Conservation (phyloP, 768 basidiomycete species). For the Pholiota microspora region DNA sequence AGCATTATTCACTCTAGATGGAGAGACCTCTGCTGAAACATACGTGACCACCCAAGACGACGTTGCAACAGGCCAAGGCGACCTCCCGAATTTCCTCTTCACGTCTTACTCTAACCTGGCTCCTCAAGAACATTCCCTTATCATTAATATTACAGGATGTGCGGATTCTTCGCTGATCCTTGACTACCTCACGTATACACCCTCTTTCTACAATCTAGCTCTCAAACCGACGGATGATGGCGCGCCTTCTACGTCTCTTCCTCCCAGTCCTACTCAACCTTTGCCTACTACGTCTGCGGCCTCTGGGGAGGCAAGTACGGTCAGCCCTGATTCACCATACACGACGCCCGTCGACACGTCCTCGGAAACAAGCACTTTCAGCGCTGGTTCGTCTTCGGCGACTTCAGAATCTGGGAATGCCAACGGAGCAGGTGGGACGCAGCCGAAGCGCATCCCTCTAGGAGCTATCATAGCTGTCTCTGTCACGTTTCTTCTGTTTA, state of each 20-base stretch:
- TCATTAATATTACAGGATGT: conserved; percentile 14
- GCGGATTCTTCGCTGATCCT: conserved; percentile 14
- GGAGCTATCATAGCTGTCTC: neutral
- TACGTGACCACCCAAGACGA: conserved; percentile 12
- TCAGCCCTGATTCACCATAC: neutral
- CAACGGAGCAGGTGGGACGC: neutral
- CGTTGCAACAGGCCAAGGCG: conserved; percentile 6
- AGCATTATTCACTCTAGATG: conserved; percentile 14
- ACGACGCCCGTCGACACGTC: no score
- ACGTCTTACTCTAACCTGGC: conserved; percentile 7
- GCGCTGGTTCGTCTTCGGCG: neutral
- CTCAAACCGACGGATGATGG: conserved; percentile 1
- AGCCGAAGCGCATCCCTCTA: neutral
- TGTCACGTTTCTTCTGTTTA: neutral
- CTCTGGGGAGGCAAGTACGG: neutral
- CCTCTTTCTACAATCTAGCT: conserved; percentile 10
- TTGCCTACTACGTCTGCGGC: neutral
- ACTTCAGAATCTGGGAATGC: neutral
- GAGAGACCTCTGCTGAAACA: conserved; percentile 3
- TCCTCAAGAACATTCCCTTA: conserved; percentile 16
- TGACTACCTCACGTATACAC: conserved; percentile 19
- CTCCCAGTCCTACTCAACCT: neutral
- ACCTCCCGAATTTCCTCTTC: conserved; percentile 13
- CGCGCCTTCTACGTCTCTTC: neutral
- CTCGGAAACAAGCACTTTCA: neutral